Evolutionary conservation across 2,329 filamentous ascomycete genomes (phyloP).

Genomic region (Clonostachys solani): DNA sequence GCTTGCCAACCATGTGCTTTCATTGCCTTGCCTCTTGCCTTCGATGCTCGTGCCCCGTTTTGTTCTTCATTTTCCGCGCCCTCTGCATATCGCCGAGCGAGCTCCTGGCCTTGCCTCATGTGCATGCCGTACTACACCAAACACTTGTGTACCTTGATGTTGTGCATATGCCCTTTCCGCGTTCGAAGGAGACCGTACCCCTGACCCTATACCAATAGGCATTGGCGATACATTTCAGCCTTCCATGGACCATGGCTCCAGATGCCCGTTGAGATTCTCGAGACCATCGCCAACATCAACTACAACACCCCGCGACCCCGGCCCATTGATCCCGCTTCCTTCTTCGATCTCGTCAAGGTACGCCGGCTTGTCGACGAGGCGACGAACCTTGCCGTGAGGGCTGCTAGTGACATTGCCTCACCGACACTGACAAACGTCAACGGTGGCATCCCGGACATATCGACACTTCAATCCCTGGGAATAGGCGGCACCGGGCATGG

Average conservation of each 20-base stretch:
- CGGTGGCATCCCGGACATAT: slow-evolving; percentile 23
- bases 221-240: slow-evolving; percentile 81
- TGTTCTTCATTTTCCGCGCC: too few species aligned
- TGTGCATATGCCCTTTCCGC: slow-evolving; percentile 4
- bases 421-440: slow-evolving; percentile 55
- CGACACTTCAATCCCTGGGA: slow-evolving; percentile 10
- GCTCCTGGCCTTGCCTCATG: background rate
- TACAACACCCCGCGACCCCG: slow-evolving; percentile 72
- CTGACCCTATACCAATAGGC: slow-evolving; percentile 38
- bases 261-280: slow-evolving; percentile 73
- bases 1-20: background rate
- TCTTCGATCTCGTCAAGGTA: slow-evolving; percentile 83
- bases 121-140: slow-evolving; percentile 1
- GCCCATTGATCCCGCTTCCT: slow-evolving; percentile 73
- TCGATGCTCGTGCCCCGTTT: background rate
- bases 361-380: slow-evolving; percentile 76
- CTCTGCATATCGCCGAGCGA: too few species aligned
- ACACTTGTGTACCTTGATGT: slow-evolving; percentile 2
- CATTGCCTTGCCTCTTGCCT: background rate
- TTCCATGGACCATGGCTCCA: slow-evolving; percentile 84
- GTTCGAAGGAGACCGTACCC: background rate
- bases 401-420: slow-evolving; percentile 68
- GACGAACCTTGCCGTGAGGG: slow-evolving; percentile 71
- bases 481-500: slow-evolving; percentile 47
- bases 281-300: slow-evolving; percentile 74